A percentile compares a stretch with the other conserved stretches of the same genome.
Evolutionary conservation across 2,329 filamentous ascomycete genomes (phyloP).

Genomic region (Pseudocercospora cruenta): DNA sequence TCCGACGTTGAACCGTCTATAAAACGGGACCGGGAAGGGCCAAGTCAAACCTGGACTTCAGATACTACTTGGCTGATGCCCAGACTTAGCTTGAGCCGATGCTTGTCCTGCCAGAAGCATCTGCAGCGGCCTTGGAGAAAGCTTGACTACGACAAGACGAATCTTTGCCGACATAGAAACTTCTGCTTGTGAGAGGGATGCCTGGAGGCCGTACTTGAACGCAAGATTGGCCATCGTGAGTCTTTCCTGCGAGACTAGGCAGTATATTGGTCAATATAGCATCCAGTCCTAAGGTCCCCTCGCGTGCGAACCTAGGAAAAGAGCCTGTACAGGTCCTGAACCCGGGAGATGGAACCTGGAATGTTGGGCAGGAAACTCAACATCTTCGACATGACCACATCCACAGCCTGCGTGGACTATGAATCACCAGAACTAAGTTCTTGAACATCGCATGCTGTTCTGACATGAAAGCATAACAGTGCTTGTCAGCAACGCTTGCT

Average conservation of each 20-base stretch:
- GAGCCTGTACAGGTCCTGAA: background rate
- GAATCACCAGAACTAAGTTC: background rate
- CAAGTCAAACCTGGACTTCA: background rate
- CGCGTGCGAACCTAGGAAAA: background rate
- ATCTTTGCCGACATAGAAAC: background rate
- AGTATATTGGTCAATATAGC: too few species aligned
- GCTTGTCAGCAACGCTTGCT: background rate
- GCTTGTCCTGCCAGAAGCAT: background rate
- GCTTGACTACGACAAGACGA: background rate
- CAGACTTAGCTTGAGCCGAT: background rate
- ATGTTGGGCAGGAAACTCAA: background rate
- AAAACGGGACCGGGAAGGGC: too few species aligned
- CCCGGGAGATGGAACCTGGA: too few species aligned
- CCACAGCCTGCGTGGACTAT: background rate
- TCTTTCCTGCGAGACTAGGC: too few species aligned
- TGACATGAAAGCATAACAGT: background rate
- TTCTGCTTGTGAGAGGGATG: background rate
- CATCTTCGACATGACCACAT: background rate
- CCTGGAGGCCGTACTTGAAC: background rate
- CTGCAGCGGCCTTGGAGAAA: background rate
- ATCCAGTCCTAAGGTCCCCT: background rate
- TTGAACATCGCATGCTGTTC: background rate
- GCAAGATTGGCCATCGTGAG: too few species aligned
- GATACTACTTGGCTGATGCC: background rate
- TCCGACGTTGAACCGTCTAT: too few species aligned